A percentile compares a stretch with the other conserved stretches of the same genome.
phyloP scores from a whole-genome alignment of 192 early-diverging fungal species.

The Linnemannia exigua region DNA sequence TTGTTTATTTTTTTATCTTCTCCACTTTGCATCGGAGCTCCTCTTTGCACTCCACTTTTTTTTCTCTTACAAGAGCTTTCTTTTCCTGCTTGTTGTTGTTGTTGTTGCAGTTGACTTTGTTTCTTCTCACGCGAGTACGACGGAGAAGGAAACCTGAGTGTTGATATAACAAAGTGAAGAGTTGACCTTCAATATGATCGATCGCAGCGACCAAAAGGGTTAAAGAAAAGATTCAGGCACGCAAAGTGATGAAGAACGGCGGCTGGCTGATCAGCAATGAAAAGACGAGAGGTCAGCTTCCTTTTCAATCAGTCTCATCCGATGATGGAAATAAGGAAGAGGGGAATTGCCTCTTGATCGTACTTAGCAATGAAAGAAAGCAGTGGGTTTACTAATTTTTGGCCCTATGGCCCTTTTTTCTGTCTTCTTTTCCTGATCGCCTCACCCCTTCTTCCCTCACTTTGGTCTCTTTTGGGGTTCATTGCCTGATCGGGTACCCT shows the following conservation, averaged over 20 bases:
- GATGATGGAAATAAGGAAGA: neutral
- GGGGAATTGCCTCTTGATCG: neutral
- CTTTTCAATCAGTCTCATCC: neutral
- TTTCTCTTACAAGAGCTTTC: neutral
- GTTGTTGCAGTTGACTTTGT: neutral
- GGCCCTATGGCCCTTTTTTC: slow-evolving; percentile 3
- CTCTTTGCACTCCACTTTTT: neutral
- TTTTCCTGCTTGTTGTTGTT: neutral
- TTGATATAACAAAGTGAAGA: neutral
- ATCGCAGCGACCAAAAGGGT: neutral
- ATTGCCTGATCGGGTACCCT: slow-evolving; percentile 1
- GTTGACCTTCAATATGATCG: slow-evolving; percentile 1
- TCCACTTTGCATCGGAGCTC: slow-evolving; percentile 1
- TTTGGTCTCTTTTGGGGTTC: too few relatives aligned
- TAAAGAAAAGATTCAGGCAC: neutral
- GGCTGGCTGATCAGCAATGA: neutral
- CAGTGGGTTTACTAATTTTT: neutral
- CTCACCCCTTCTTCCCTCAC: too few relatives aligned
- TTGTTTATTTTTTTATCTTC: neutral
- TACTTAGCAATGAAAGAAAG: neutral
- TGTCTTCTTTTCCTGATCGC: neutral
- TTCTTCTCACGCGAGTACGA: slow-evolving; percentile 1
- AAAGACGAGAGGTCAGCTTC: neutral
- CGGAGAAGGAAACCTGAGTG: neutral
- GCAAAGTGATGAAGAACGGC: too few relatives aligned